A percentile compares a stretch with the other conserved stretches of the same genome.
phyloP scores from a whole-genome alignment of 257 asterid genomes.

The Solanum arcanum region DNA sequence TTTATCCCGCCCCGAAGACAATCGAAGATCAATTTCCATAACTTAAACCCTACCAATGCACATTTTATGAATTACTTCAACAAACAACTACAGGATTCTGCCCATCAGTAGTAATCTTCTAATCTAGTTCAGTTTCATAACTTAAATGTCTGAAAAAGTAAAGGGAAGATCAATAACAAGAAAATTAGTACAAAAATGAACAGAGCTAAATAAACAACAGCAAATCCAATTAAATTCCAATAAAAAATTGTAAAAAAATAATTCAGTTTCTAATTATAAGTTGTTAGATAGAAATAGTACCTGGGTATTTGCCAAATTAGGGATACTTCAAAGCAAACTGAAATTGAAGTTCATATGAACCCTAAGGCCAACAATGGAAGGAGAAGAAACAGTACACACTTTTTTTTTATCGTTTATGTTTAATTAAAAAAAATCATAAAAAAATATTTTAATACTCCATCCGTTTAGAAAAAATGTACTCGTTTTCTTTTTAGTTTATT shows the following conservation, averaged over 20 bases:
- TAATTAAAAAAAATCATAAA: too few species aligned
- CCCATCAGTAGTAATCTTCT: neutral
- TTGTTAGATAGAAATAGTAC: neutral
- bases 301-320: neutral
- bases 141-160: neutral
- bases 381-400: neutral
- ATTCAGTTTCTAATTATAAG: neutral
- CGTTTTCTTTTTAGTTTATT: too few species aligned
- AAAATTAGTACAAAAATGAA: neutral
- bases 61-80: neutral
- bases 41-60: neutral
- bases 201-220: neutral
- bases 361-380: neutral
- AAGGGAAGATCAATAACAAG: neutral
- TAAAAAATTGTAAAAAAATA: neutral
- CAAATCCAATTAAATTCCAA: neutral
- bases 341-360: neutral
- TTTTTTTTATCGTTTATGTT: neutral
- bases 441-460: too few species aligned
- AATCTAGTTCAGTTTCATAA: neutral
- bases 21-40: slow-evolving; percentile 24
- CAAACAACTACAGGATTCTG: neutral
- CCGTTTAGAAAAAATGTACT: fast-evolving
- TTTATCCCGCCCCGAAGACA: slow-evolving; percentile 1
- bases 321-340: neutral